Conservation (phyloP, 306 rosid species). For the Acmispon strigosus region DNA sequence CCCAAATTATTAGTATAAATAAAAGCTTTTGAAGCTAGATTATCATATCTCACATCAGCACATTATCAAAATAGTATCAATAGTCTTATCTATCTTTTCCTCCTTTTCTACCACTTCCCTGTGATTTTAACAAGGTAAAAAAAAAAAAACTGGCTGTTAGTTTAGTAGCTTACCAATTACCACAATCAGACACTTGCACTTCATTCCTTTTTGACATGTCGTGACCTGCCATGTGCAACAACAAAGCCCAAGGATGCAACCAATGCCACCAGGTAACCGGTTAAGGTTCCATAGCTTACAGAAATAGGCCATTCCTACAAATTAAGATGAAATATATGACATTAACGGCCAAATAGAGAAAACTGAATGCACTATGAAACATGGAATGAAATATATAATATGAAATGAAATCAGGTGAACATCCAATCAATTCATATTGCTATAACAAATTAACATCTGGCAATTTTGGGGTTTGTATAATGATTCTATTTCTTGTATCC, state of each 20-base stretch:
- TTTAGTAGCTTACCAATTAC: slow-evolving; percentile 3
- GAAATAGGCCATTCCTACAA: slow-evolving; percentile 90
- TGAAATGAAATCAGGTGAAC: not conserved
- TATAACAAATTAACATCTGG: not conserved
- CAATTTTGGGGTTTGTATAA: not conserved
- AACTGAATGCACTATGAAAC: not conserved
- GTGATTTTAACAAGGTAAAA: not conserved
- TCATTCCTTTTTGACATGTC: slow-evolving; percentile 60
- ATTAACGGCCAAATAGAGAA: not conserved
- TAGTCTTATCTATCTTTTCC: not conserved
- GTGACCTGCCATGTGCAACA: slow-evolving; percentile 19
- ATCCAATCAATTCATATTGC: not conserved
- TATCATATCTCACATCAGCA: not conserved
- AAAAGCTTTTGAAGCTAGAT: not conserved
- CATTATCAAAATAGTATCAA: not conserved
- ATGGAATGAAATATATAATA: not conserved
- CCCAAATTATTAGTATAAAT: not conserved
- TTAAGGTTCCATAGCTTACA: slow-evolving; percentile 72
- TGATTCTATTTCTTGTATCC: not conserved
- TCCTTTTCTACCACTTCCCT: not conserved
- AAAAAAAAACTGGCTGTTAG: not conserved
- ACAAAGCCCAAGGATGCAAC: slow-evolving; percentile 47
- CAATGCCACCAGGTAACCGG: slow-evolving; percentile 53
- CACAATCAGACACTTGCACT: not conserved
- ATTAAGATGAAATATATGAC: slow-evolving; percentile 2